Percentiles rank a stretch among this genome's conserved stretches.
Conservation (phyloP, 2,329 filamentous ascomycete genomes). For the Tolypocladium guangdongense region DNA sequence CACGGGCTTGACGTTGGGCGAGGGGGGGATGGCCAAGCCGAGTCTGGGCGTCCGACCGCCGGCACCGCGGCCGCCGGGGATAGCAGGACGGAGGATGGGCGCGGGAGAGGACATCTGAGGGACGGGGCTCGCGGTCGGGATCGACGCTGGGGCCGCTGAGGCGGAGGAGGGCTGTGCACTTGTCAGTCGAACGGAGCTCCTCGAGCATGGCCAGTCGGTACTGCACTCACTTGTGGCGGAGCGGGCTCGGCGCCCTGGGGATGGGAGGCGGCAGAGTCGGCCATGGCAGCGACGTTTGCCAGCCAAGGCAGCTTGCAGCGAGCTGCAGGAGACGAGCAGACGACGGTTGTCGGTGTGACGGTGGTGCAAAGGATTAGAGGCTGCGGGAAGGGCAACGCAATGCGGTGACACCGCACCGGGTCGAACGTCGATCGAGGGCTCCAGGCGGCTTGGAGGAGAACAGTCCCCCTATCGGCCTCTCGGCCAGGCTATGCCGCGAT, state of each 20-base stretch:
- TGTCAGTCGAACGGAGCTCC: neutral
- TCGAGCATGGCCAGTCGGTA: neutral
- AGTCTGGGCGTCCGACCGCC: conserved; percentile 63
- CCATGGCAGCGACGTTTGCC: conserved; percentile 11
- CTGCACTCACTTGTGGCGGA: conserved; percentile 9
- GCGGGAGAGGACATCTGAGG: conserved; percentile 64
- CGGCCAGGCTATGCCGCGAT: neutral
- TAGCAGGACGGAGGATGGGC: conserved; percentile 72
- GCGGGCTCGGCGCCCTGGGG: conserved; percentile 9
- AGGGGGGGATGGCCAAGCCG: conserved; percentile 82
- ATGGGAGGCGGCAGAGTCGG: conserved; percentile 12
- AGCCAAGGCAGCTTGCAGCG: conserved; percentile 5
- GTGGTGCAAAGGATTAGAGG: neutral
- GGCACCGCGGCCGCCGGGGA: conserved; percentile 56
- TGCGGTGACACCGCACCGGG: neutral
- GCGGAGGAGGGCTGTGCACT: conserved; percentile 8
- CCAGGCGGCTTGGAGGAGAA: neutral
- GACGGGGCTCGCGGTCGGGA: conserved; percentile 24
- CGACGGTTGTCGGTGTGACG: neutral
- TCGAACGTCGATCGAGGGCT: neutral
- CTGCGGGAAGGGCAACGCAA: neutral
- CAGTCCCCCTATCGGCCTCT: neutral
- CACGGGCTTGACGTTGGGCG: conserved; percentile 70
- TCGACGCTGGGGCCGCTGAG: conserved; percentile 14
- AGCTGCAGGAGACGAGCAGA: conserved; percentile 2